Evolutionary conservation across 2,329 filamentous ascomycete genomes (phyloP).

Genomic region (Aspergillus pseudoterreus): DNA sequence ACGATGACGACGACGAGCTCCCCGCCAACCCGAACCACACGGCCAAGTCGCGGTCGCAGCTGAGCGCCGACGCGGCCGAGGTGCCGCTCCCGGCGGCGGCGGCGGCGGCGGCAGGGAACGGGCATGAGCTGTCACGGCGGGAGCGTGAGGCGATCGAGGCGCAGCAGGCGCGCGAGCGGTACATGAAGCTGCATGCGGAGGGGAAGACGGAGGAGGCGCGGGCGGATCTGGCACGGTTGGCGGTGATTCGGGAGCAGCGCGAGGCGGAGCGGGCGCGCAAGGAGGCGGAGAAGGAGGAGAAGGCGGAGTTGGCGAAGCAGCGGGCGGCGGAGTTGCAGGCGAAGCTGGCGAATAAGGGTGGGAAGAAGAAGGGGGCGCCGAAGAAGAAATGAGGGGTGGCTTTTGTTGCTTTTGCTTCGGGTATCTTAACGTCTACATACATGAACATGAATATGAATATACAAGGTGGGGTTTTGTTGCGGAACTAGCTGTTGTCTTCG

Average conservation of each 20-base stretch:
- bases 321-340: constrained; percentile 38
- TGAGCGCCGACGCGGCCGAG: constrained; percentile 33
- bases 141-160: constrained; percentile 81
- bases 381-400: constrained; percentile 15
- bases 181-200: constrained; percentile 85
- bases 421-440: background rate
- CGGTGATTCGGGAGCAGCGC: constrained; percentile 77
- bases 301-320: constrained; percentile 37
- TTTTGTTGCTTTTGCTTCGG: background rate
- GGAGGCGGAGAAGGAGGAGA: constrained; percentile 65
- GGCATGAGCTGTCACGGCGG: constrained; percentile 57
- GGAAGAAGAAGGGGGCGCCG: constrained; percentile 28
- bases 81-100: constrained; percentile 32
- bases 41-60: constrained; percentile 64
- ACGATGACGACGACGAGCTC: constrained; percentile 36
- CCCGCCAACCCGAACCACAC: constrained; percentile 90
- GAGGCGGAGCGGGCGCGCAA: constrained; percentile 79
- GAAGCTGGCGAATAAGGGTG: constrained; percentile 35
- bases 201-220: constrained; percentile 97
- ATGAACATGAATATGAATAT: background rate
- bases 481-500: background rate
- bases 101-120: constrained; percentile 37
- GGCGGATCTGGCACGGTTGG: constrained; percentile 79
- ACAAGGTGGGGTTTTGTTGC: background rate
- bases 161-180: constrained; percentile 81